phyloP scores from a whole-genome alignment of 2,329 filamentous ascomycete genomes.

The Pyrenochaeta sp. region DNA sequence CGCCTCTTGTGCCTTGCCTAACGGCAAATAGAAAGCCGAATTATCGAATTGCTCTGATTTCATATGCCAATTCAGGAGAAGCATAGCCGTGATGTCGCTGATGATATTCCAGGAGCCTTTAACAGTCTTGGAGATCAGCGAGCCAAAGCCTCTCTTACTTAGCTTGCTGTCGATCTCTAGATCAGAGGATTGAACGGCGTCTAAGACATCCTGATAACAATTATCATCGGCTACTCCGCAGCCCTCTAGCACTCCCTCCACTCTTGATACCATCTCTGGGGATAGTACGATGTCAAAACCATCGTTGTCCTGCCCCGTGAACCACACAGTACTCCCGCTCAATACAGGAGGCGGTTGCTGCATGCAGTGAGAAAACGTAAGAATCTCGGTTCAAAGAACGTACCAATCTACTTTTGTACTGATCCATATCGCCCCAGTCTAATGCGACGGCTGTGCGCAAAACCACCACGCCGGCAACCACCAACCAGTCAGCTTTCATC shows the following conservation, averaged over 20 bases:
- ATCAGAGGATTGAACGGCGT: not conserved
- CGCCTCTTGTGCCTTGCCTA: not conserved
- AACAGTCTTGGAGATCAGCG: not conserved
- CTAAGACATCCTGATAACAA: not conserved
- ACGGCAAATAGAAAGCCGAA: not conserved
- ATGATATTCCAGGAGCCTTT: not conserved
- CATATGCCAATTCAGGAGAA: not conserved
- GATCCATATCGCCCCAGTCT: not conserved
- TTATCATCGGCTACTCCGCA: not conserved
- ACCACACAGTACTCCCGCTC: not conserved
- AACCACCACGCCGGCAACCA: too few relatives aligned
- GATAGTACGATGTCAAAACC: not conserved
- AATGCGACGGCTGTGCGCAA: too few relatives aligned
- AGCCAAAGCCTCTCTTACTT: not conserved
- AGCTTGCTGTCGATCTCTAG: not conserved
- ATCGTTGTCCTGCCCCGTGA: not conserved
- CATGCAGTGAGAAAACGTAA: too few relatives aligned
- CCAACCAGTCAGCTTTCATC: too few relatives aligned
- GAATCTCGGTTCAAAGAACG: too few relatives aligned
- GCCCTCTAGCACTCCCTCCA: not conserved
- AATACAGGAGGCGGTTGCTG: not conserved
- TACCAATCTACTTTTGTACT: not conserved
- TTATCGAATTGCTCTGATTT: not conserved
- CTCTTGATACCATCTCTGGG: not conserved
- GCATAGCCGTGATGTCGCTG: not conserved